A percentile compares a stretch with the other conserved stretches of the same genome.
Conservation (phyloP, 371 early-diverging fungal species). For the Choanephora cucurbitarum region DNA sequence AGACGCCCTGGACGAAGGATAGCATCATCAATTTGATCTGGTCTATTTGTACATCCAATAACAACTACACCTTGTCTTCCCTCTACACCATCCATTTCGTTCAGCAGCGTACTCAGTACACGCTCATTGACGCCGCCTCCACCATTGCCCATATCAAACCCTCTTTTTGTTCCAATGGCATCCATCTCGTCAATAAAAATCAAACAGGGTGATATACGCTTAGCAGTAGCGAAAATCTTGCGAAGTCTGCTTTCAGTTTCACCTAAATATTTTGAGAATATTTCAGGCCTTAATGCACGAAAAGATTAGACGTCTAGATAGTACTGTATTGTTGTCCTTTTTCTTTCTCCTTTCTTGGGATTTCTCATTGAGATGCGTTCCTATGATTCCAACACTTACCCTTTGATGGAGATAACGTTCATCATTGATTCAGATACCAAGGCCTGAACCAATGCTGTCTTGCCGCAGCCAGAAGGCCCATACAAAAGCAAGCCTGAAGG, state of each 20-base stretch:
- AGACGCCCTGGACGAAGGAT: conserved; percentile 82
- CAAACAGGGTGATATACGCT: conserved; percentile 82
- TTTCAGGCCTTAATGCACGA: conserved; percentile 57
- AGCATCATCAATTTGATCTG: conserved; percentile 85
- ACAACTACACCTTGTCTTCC: conserved; percentile 75
- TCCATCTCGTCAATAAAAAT: conserved; percentile 93
- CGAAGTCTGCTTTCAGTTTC: conserved; percentile 88
- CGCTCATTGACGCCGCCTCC: conserved; percentile 79
- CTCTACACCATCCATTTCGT: conserved; percentile 83
- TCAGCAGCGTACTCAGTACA: conserved; percentile 73
- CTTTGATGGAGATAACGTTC: conserved; percentile 79
- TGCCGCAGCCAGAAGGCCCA: conserved; percentile 91
- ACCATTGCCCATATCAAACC: conserved; percentile 38
- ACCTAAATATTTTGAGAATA: conserved; percentile 89
- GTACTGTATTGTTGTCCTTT: too few relatives aligned
- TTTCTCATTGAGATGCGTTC: too few relatives aligned
- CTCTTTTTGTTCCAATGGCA: conserved; percentile 79
- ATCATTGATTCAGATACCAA: conserved; percentile 68
- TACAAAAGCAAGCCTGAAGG: conserved; percentile 82
- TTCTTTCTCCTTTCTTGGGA: too few relatives aligned
- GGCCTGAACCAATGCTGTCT: conserved; percentile 80
- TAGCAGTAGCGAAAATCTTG: conserved; percentile 82
- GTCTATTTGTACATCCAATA: conserved; percentile 80
- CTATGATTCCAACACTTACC: conserved; percentile 42
- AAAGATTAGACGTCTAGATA: too few relatives aligned